Conservation (phyloP, 805 yeast genomes). For the Ogataea siamensis region DNA sequence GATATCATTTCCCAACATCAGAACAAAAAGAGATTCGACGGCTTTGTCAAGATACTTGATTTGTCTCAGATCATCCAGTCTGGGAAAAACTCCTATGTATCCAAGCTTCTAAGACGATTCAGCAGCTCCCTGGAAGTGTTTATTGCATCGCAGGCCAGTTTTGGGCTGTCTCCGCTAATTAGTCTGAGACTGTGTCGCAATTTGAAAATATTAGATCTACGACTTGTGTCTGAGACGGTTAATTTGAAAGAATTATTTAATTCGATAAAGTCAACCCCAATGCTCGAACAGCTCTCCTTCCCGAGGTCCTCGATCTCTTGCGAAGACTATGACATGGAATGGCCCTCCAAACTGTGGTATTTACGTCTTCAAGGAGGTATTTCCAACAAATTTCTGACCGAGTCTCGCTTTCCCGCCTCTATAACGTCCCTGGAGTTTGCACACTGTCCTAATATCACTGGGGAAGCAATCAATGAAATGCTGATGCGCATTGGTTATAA, state of each 20-base stretch:
- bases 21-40: slow-evolving; percentile 51
- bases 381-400: slow-evolving; percentile 70
- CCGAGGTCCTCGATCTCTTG: slow-evolving; percentile 86
- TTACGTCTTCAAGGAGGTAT: slow-evolving; percentile 87
- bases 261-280: slow-evolving; percentile 61
- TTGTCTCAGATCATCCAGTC: slow-evolving; percentile 79
- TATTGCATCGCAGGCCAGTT: slow-evolving; percentile 91
- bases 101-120: slow-evolving; percentile 78
- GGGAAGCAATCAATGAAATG: slow-evolving; percentile 60
- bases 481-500: slow-evolving; percentile 64
- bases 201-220: slow-evolving; percentile 66
- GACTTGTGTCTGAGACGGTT: slow-evolving; percentile 87
- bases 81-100: slow-evolving; percentile 88
- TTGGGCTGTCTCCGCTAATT: slow-evolving; percentile 87
- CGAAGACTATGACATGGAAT: slow-evolving; percentile 52
- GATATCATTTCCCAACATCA: slow-evolving; percentile 49
- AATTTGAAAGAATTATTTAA: slow-evolving; percentile 76
- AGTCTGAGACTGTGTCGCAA: slow-evolving; percentile 69
- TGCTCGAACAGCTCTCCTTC: slow-evolving; percentile 73
- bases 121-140: slow-evolving; percentile 62
- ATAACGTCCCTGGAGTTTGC: slow-evolving; percentile 74
- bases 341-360: slow-evolving; percentile 80
- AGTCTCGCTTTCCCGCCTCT: slow-evolving; percentile 69
- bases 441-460: slow-evolving; percentile 79
- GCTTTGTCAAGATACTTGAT: slow-evolving; percentile 63